Percentiles rank a stretch among this genome's conserved stretches.
phyloP scores from a whole-genome alignment of 371 early-diverging fungal species.

The Haplosporangium sp. region DNA sequence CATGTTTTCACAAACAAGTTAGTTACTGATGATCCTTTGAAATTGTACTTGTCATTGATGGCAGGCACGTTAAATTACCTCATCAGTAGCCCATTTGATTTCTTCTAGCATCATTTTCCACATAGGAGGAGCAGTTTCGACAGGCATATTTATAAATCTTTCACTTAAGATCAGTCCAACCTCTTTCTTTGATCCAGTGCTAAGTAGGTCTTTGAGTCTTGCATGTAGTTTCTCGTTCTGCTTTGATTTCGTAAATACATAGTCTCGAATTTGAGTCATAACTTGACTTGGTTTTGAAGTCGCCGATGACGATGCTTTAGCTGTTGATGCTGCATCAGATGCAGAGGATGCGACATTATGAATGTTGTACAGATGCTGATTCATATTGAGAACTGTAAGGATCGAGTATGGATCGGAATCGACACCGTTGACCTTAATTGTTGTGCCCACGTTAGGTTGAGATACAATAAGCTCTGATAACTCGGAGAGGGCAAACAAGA shows the following conservation, averaged over 20 bases:
- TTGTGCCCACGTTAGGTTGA: constrained; percentile 88
- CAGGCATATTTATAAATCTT: constrained; percentile 96
- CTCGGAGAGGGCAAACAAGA: constrained; percentile 76
- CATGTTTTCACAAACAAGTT: background rate
- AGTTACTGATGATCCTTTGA: background rate
- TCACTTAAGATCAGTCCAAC: constrained; percentile 89
- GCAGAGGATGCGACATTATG: constrained; percentile 12
- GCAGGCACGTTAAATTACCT: constrained; percentile 57
- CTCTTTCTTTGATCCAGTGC: constrained; percentile 52
- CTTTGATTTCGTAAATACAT: constrained; percentile 75
- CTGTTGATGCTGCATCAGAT: background rate
- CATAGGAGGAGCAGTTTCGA: constrained; percentile 91
- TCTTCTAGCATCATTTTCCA: constrained; percentile 90
- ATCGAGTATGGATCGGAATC: constrained; percentile 93
- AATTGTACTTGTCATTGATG: background rate
- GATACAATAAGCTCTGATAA: constrained; percentile 89
- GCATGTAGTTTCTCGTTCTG: constrained; percentile 60
- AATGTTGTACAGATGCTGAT: constrained; percentile 60
- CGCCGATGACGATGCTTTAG: constrained; percentile 23
- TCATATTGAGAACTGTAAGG: constrained; percentile 82
- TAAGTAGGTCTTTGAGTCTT: constrained; percentile 63
- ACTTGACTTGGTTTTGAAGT: constrained; percentile 63
- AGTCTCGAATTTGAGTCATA: constrained; percentile 66
- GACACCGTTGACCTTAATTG: constrained; percentile 87
- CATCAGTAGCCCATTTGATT: constrained; percentile 78